These are phyloP conservation scores for Sporothrix humicola DNA, from an alignment of 2,329 filamentous ascomycete species.

Conservation along the genomic window DNA sequence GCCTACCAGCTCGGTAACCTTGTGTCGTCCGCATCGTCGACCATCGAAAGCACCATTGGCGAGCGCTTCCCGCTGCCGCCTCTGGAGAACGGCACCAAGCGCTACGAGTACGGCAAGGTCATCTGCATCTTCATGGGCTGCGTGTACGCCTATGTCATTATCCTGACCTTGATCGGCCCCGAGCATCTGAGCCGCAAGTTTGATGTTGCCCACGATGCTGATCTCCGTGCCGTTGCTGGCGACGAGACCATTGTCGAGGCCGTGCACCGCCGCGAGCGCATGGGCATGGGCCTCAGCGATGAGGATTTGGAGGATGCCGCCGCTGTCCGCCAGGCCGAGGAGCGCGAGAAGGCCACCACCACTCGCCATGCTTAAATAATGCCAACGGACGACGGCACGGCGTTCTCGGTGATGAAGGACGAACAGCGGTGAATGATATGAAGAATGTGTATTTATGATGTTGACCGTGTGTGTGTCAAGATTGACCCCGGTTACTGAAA, in stretches of 20 bases:
- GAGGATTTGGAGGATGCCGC: constrained; percentile 39
- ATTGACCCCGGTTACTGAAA: neutral
- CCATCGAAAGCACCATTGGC: constrained; percentile 77
- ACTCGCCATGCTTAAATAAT: neutral
- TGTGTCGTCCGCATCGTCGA: constrained; percentile 70
- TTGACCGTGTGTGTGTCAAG: neutral
- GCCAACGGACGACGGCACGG: neutral
- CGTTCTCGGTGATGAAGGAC: too few relatives aligned
- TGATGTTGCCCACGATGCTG: constrained; percentile 56
- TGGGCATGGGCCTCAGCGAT: constrained; percentile 37
- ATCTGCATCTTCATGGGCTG: constrained; percentile 92
- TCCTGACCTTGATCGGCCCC: constrained; percentile 67
- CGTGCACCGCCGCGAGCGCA: constrained; percentile 37
- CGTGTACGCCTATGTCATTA: constrained; percentile 69
- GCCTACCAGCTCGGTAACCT: constrained; percentile 81
- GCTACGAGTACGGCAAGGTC: constrained; percentile 80
- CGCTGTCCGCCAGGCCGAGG: constrained; percentile 26
- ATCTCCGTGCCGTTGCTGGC: constrained; percentile 55
- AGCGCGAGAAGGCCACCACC: constrained; percentile 17
- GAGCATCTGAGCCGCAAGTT: constrained; percentile 60
- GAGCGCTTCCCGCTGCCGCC: constrained; percentile 74
- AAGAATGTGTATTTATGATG: neutral
- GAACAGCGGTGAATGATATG: neutral
- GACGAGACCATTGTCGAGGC: constrained; percentile 44
- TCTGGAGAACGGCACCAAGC: constrained; percentile 51